A percentile compares a stretch with the other conserved stretches of the same genome.
phyloP scores from a whole-genome alignment of 345 rosid genomes.

The Leavenworthia alabamica region DNA sequence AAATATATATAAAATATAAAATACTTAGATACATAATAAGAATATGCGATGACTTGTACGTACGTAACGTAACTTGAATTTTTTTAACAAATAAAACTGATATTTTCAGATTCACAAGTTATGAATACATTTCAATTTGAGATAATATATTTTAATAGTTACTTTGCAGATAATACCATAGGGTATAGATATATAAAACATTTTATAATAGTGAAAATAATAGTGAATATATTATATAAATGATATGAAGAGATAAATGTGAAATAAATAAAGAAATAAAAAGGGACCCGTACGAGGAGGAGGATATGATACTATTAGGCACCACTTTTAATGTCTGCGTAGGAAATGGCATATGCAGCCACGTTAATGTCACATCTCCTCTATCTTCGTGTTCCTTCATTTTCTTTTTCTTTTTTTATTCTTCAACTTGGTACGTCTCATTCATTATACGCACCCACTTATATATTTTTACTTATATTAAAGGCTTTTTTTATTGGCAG shows the following conservation, averaged over 20 bases:
- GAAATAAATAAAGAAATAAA: conserved; percentile 18
- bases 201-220: too few species aligned
- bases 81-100: too few species aligned
- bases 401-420: neutral
- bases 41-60: too few species aligned
- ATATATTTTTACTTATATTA: neutral
- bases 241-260: conserved; percentile 29
- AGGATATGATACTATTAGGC: conserved; percentile 23
- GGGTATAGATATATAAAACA: neutral
- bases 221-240: conserved; percentile 7
- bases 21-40: too few species aligned
- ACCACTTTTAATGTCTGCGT: conserved; percentile 30
- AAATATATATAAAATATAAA: too few species aligned
- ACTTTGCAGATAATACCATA: neutral
- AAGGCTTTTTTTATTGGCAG: neutral
- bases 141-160: too few species aligned
- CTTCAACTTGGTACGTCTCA: conserved; percentile 24
- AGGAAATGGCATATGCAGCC: conserved; percentile 24
- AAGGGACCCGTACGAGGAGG: conserved; percentile 33
- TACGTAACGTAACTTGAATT: too few species aligned
- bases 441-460: conserved; percentile 20
- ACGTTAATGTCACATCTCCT: conserved; percentile 31
- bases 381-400: conserved; percentile 23
- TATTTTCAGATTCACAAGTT: too few species aligned
- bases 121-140: too few species aligned